Conservation (phyloP, 257 asterid genomes). For the Schizonepeta tenuifolia region DNA sequence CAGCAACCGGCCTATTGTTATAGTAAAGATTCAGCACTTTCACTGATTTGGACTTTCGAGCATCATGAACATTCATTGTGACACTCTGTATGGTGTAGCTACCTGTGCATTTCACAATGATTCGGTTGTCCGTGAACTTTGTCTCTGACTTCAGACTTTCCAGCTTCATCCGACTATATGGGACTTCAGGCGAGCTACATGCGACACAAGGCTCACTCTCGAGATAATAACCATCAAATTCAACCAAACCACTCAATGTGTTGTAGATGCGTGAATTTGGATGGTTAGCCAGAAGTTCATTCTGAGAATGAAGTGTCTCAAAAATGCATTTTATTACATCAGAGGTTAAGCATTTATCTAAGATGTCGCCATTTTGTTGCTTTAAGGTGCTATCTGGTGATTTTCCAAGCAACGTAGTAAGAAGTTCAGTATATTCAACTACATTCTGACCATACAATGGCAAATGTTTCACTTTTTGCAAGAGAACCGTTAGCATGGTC, state of each 20-base stretch:
- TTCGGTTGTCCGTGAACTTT: constrained; percentile 97
- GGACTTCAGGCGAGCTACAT: constrained; percentile 99
- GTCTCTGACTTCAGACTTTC: constrained; percentile 98
- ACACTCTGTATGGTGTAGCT: constrained; percentile 98
- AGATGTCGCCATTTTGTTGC: constrained; percentile 67
- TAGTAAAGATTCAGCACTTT: constrained; percentile 96
- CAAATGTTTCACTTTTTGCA: constrained; percentile 80
- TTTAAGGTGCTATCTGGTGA: constrained; percentile 62
- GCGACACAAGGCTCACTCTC: constrained; percentile 99
- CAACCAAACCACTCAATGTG: constrained; percentile 97
- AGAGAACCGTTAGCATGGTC: constrained; percentile 63
- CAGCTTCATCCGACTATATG: constrained; percentile 95
- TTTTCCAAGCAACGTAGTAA: constrained; percentile 84
- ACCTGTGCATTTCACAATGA: constrained; percentile 98
- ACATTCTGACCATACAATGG: constrained; percentile 97
- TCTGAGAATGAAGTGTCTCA: constrained; percentile 93
- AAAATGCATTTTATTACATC: constrained; percentile 80
- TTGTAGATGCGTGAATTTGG: constrained; percentile 98
- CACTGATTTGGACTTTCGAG: constrained; percentile 95
- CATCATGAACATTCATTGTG: constrained; percentile 98
- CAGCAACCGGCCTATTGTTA: constrained; percentile 99
- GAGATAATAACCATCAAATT: constrained; percentile 99
- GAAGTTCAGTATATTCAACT: constrained; percentile 81
- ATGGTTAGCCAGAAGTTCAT: constrained; percentile 98
- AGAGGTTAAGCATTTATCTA: constrained; percentile 88